A percentile compares a stretch with the other conserved stretches of the same genome.
Conservation (phyloP, 768 basidiomycete genomes). For the Nidularia pulvinata region DNA sequence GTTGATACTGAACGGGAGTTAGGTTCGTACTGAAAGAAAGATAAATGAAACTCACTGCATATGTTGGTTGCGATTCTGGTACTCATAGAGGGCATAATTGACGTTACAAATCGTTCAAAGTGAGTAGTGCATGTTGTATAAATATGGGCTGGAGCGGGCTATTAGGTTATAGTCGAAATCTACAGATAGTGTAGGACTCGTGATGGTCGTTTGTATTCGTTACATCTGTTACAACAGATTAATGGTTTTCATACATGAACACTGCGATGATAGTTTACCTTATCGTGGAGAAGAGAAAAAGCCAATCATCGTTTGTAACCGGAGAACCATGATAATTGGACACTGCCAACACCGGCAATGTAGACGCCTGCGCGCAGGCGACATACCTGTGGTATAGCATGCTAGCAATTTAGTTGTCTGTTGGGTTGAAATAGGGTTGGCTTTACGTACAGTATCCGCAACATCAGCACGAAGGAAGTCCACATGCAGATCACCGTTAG, state of each 20-base stretch:
- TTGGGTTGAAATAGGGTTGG: conserved; percentile 4
- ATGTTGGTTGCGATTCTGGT: background rate
- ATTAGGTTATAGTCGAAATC: too few species aligned
- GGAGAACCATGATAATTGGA: conserved; percentile 72
- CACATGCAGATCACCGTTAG: conserved; percentile 78
- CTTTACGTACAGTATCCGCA: conserved; percentile 68
- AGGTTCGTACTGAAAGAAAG: too few species aligned
- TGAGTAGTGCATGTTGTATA: background rate
- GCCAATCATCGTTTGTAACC: conserved; percentile 43
- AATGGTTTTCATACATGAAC: too few species aligned
- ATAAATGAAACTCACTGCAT: too few species aligned
- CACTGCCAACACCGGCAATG: conserved; percentile 77
- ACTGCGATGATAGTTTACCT: too few species aligned
- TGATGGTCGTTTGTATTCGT: too few species aligned
- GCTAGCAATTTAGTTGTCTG: too few species aligned
- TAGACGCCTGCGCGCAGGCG: conserved; percentile 75
- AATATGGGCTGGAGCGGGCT: too few species aligned
- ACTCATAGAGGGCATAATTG: background rate
- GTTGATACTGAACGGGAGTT: too few species aligned
- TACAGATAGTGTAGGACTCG: too few species aligned
- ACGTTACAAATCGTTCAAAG: background rate
- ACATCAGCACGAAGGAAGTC: conserved; percentile 76
- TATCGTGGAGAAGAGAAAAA: too few species aligned
- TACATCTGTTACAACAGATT: too few species aligned
- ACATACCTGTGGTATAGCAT: conserved; percentile 58